phyloP scores from a whole-genome alignment of 129 eudicot genomes.

The Logfia minima region DNA sequence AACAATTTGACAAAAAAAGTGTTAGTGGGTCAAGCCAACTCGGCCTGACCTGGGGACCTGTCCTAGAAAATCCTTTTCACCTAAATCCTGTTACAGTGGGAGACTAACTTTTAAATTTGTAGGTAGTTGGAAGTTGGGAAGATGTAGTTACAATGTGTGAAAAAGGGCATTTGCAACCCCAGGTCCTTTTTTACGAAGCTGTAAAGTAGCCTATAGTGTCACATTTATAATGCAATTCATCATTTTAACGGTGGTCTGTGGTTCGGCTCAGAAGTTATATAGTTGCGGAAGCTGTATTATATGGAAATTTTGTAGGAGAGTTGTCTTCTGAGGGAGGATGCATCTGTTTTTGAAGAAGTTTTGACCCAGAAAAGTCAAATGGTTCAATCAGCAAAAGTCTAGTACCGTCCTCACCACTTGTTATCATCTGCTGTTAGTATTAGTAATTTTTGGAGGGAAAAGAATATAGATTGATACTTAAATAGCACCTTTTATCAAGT shows the following conservation, averaged over 20 bases:
- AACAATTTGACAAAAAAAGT: neutral
- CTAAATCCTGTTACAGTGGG: neutral
- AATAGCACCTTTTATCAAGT: constrained; percentile 5
- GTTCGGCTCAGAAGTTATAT: constrained; percentile 32
- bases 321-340: constrained; percentile 19
- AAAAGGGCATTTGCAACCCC: constrained; percentile 95
- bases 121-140: constrained; percentile 94
- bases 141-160: constrained; percentile 83
- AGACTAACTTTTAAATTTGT: neutral
- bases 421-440: constrained; percentile 13
- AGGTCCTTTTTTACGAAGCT: constrained; percentile 93
- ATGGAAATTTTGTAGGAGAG: constrained; percentile 39
- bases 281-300: constrained; percentile 32
- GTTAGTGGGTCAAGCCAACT: neutral
- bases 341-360: constrained; percentile 21
- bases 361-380: constrained; percentile 20
- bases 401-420: constrained; percentile 9
- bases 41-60: neutral
- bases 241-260: neutral
- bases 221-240: constrained; percentile 19
- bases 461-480: neutral
- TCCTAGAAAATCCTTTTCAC: neutral
- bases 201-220: constrained; percentile 30
- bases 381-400: constrained; percentile 25
- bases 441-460: constrained; percentile 18